Base-by-base conservation (phyloP, 257 asterid species). In the Rauvolfia tetraphylla region DNA sequence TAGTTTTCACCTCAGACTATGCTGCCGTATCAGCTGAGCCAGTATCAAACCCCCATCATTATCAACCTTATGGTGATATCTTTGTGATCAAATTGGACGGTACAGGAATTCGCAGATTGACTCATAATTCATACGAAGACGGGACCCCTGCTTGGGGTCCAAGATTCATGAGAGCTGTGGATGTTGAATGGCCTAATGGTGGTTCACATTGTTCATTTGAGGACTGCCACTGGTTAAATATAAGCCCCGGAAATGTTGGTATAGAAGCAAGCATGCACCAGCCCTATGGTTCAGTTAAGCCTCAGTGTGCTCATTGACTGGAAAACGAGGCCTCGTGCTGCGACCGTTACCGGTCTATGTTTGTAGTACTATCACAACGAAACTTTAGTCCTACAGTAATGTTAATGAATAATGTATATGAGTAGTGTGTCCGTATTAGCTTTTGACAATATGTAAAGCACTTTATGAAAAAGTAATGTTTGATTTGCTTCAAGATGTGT, bases 21-120 rank as follows among this genome's bases (percentile, higher is more conserved):
- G 98, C 96, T 0, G 97, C 88, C 0, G 97, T 94, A 11, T 94
- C 98, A 0, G 97, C 98, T 18, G 98, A 92, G 68, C 97, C 98
- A 4, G 84, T 94, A 76, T 86, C 98, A 0, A 89, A 88, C 82
- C 93, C 96, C 34, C 95, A 92, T 83, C 96, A 89, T 66, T 93
- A 82, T 66, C 98, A 93, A 62, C 98, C 98, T 1, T 93, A 93
- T 23, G 97, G 98, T 29, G 98, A 93, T 2, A 89, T 92, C 2
- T 92, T 88, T 42, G 90, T 90, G 81, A 80, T 93, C 51, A 88
- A 73, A 69, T 74, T 90, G 0, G 97, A 93, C 23, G 95, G 97
- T 31, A 84, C 97, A 1, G 88, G 79, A 20, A 78, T 93, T 63
- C 83, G 33, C 3, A 86, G 97, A 53, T 58, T 92, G 79, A 94